phyloP scores from a whole-genome alignment of 352 stramenopile species.

The Globisporangium yorkense region DNA sequence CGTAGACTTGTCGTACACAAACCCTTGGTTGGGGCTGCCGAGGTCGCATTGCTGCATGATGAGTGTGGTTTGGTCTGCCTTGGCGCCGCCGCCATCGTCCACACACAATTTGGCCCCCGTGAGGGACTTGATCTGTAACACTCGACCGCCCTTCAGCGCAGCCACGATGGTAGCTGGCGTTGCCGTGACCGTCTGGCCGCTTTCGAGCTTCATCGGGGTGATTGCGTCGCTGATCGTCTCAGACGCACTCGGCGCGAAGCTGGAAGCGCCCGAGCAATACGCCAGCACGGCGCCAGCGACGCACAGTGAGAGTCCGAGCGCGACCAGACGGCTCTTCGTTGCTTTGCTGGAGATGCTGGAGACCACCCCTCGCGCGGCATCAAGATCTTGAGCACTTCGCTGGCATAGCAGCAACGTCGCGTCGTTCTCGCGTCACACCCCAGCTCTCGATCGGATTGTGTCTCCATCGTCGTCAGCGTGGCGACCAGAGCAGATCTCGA shows the following conservation, averaged over 20 bases:
- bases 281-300: background rate
- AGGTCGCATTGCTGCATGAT: background rate
- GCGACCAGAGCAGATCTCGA: no score
- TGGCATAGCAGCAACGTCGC: no score
- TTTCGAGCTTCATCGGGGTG: background rate
- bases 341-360: no score
- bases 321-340: no score
- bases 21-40: background rate
- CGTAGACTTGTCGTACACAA: background rate
- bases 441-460: no score
- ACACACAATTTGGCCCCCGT: background rate
- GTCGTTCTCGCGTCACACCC: no score
- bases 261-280: background rate
- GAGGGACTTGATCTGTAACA: background rate
- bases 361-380: no score
- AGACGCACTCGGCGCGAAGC: no score
- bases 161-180: background rate
- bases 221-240: background rate
- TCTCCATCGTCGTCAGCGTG: no score
- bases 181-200: background rate
- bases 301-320: no score
- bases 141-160: background rate
- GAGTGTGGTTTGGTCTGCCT: background rate
- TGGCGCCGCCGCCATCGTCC: background rate
- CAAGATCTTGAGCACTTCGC: no score